Evolutionary conservation across 2,329 filamentous ascomycete species (phyloP).

Genomic region (Alternaria brassicicola): DNA sequence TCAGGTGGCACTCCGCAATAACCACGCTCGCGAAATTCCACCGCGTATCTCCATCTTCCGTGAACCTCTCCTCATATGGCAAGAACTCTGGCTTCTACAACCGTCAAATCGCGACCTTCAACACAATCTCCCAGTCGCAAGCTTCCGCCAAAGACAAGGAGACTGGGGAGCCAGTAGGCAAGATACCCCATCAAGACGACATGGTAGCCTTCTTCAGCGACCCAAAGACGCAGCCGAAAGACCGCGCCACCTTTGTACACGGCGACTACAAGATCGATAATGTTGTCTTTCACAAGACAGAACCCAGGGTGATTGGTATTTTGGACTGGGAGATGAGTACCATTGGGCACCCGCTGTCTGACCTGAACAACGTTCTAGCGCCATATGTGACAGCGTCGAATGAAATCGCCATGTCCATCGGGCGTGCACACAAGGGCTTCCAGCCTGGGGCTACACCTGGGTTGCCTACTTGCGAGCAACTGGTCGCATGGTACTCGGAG

Average conservation of each 20-base stretch:
- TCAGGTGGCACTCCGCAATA: conserved; percentile 81
- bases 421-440: conserved; percentile 60
- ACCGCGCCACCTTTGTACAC: conserved; percentile 81
- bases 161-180: conserved; percentile 75
- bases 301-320: conserved; percentile 87
- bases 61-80: conserved; percentile 77
- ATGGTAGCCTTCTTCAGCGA: conserved; percentile 80
- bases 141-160: conserved; percentile 77
- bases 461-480: conserved; percentile 64
- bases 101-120: conserved; percentile 84
- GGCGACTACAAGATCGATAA: conserved; percentile 89
- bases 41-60: conserved; percentile 67
- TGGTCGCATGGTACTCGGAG: conserved; percentile 70
- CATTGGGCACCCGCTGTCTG: conserved; percentile 91
- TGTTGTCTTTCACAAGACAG: conserved; percentile 79
- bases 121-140: conserved; percentile 78
- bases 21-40: conserved; percentile 86
- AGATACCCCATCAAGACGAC: conserved; percentile 81
- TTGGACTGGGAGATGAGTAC: conserved; percentile 96
- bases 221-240: conserved; percentile 71
- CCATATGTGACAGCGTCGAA: conserved; percentile 53
- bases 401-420: conserved; percentile 47
- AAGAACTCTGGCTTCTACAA: conserved; percentile 78
- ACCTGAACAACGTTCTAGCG: conserved; percentile 77
- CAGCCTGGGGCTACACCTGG: conserved; percentile 68